Percentiles rank a stretch among this genome's conserved stretches.
These are phyloP conservation scores for Citrus hindsii DNA, from an alignment of 345 rosid species.

Conservation along the genomic window DNA sequence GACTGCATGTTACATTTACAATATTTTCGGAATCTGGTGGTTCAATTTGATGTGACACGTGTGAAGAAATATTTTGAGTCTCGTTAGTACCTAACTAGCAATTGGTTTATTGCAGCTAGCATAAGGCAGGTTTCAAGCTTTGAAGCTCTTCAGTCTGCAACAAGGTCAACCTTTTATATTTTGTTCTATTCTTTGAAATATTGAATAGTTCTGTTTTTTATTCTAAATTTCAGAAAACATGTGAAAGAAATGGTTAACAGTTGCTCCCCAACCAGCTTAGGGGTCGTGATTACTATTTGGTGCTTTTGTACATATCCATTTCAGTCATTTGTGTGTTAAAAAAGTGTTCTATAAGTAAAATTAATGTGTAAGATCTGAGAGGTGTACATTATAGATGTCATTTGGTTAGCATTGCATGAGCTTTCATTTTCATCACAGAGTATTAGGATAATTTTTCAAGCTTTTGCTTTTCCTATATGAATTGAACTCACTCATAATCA, in stretches of 20 bases:
- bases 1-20: neutral
- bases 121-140: slow-evolving; percentile 27
- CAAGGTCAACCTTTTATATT: slow-evolving; percentile 20
- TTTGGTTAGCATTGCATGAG: neutral
- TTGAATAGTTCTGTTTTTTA: neutral
- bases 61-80: neutral
- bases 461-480: neutral
- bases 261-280: neutral
- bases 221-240: neutral
- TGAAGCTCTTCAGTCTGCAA: slow-evolving; percentile 29
- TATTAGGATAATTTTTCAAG: neutral
- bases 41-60: neutral
- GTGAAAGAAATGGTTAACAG: neutral
- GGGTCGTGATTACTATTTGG: neutral
- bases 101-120: slow-evolving; percentile 31
- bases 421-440: neutral
- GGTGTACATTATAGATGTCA: neutral
- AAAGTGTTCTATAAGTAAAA: neutral
- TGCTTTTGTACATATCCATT: slow-evolving; percentile 1
- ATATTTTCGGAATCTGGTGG: neutral
- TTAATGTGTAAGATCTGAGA: neutral
- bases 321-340: neutral
- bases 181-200: slow-evolving; percentile 7
- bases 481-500: neutral
- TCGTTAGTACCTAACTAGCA: neutral